These are phyloP conservation scores for Stipa capillata DNA, from an alignment of 176 grass and related monocot species.

Conservation along the genomic window DNA sequence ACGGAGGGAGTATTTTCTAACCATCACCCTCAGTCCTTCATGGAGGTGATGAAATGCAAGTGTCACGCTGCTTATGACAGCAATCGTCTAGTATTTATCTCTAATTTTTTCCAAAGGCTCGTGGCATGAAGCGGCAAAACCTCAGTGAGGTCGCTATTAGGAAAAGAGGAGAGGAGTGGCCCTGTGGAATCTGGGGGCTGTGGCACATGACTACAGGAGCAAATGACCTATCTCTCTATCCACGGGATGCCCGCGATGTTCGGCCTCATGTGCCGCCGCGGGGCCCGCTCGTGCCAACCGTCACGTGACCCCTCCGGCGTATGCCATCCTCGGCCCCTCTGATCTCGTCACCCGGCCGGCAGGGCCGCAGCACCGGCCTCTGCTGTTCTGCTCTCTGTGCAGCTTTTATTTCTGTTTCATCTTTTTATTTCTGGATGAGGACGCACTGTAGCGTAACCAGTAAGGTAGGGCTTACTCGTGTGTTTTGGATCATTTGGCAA, in stretches of 20 bases:
- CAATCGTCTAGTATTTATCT: too few relatives aligned
- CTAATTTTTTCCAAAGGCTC: too few relatives aligned
- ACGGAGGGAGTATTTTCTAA: too few relatives aligned
- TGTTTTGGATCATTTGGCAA: too few relatives aligned
- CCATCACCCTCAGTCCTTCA: too few relatives aligned
- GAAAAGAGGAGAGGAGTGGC: background rate
- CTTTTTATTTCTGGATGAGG: background rate
- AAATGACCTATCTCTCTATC: too few relatives aligned
- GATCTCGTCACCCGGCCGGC: too few relatives aligned
- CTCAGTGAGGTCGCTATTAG: background rate
- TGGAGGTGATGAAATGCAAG: too few relatives aligned
- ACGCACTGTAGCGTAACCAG: too few relatives aligned
- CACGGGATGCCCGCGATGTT: constrained; percentile 41
- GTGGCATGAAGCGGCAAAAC: too few relatives aligned
- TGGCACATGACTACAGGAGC: background rate
- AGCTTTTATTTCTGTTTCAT: background rate
- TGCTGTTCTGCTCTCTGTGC: background rate
- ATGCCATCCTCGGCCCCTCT: background rate
- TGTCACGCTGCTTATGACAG: too few relatives aligned
- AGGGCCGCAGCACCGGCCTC: background rate
- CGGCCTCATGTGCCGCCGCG: constrained; percentile 30
- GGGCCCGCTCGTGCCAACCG: background rate
- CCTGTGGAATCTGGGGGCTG: background rate
- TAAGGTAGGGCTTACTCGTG: too few relatives aligned
- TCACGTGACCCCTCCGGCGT: constrained; percentile 9